Conservation (phyloP, 108 stramenopile genomes). For the Cylindrotheca closterium region DNA sequence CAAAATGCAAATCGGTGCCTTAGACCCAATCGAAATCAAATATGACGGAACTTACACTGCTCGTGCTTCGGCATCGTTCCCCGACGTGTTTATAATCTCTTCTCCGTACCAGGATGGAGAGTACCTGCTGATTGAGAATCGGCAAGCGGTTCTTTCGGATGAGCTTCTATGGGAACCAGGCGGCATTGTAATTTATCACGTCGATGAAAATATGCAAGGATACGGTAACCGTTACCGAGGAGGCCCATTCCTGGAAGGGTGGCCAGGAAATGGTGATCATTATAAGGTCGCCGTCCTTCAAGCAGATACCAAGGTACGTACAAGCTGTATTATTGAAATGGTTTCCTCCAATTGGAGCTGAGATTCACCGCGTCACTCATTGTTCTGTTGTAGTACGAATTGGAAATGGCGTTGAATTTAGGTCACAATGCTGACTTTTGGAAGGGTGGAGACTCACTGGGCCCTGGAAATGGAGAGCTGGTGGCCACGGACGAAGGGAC, state of each 20-base stretch:
- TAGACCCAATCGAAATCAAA: slow-evolving; percentile 36
- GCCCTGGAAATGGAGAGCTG: slow-evolving; percentile 18
- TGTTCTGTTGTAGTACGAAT: too few relatives aligned
- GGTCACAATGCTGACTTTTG: slow-evolving; percentile 53
- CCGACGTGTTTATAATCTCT: slow-evolving; percentile 43
- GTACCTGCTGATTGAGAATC: slow-evolving; percentile 77
- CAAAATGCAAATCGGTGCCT: slow-evolving; percentile 51
- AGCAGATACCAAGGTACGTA: slow-evolving; percentile 58
- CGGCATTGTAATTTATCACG: slow-evolving; percentile 65
- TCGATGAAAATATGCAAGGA: slow-evolving; percentile 45
- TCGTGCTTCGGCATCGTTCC: slow-evolving; percentile 35
- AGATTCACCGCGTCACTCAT: too few relatives aligned
- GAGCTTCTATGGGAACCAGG: slow-evolving; percentile 35
- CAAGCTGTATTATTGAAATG: too few relatives aligned
- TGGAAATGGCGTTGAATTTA: slow-evolving; percentile 45
- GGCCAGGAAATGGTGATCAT: slow-evolving; percentile 54
- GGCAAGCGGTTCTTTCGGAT: slow-evolving; percentile 54
- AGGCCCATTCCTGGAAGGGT: slow-evolving; percentile 44
- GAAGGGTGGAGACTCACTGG: slow-evolving; percentile 7
- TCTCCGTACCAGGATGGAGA: slow-evolving; percentile 41
- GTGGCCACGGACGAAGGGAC: background rate
- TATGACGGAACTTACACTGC: slow-evolving; percentile 46
- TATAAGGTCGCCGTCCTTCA: slow-evolving; percentile 60
- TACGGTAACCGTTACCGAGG: slow-evolving; percentile 29
- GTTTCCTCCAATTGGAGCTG: too few relatives aligned